phyloP scores from a whole-genome alignment of 768 basidiomycete species.

The Rhodosporidiobolus odoratus region DNA sequence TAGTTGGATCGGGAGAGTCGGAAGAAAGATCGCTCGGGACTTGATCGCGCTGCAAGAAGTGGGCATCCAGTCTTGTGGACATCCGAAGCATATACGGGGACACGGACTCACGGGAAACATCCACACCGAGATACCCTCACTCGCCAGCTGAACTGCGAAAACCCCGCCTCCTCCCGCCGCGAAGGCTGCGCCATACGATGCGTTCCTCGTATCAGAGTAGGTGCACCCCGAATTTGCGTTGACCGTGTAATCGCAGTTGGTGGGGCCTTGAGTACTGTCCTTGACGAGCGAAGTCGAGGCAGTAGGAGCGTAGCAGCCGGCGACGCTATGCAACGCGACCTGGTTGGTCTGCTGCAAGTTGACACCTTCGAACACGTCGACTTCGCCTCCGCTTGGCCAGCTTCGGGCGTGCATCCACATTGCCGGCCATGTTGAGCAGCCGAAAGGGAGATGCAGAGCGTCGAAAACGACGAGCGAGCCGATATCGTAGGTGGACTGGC shows the following conservation, averaged over 20 bases:
- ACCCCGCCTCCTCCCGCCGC: slow-evolving; percentile 53
- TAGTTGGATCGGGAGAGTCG: slow-evolving; percentile 53
- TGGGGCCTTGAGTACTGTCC: background rate
- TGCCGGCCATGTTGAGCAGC: slow-evolving; percentile 48
- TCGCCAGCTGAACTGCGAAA: slow-evolving; percentile 50
- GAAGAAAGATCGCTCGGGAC: slow-evolving; percentile 40
- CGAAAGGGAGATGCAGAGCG: slow-evolving; percentile 52
- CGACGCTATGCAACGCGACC: slow-evolving; percentile 67
- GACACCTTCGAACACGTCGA: slow-evolving; percentile 77
- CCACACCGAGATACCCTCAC: slow-evolving; percentile 54
- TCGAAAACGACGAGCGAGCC: slow-evolving; percentile 41
- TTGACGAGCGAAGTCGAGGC: background rate
- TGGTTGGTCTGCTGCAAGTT: slow-evolving; percentile 63
- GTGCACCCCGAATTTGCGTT: slow-evolving; percentile 28
- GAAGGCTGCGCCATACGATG: slow-evolving; percentile 50
- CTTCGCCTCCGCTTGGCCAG: slow-evolving; percentile 50
- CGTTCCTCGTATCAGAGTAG: slow-evolving; percentile 28
- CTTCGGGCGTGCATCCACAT: slow-evolving; percentile 25
- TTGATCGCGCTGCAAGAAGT: slow-evolving; percentile 34
- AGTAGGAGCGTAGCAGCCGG: slow-evolving; percentile 42
- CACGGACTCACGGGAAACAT: slow-evolving; percentile 53
- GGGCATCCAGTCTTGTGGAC: background rate
- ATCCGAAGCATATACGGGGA: background rate
- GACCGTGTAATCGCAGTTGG: slow-evolving; percentile 23
- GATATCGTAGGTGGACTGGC: slow-evolving; percentile 19